These are phyloP conservation scores for Carpediemonas membranifera DNA, from an alignment of 78 protist species.

Conservation along the genomic window DNA sequence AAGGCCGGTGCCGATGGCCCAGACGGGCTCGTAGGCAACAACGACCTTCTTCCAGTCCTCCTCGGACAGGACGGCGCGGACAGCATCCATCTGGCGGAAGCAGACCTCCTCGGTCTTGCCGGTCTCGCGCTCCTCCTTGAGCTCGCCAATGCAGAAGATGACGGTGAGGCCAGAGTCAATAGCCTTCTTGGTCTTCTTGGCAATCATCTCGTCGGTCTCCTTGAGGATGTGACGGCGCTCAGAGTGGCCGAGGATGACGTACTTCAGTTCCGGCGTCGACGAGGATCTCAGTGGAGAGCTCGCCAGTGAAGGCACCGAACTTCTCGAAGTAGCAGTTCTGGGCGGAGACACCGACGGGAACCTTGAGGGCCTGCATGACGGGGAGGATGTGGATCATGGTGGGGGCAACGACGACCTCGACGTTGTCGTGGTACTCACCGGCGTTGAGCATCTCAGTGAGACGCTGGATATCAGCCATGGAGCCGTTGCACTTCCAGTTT, in stretches of 20 bases:
- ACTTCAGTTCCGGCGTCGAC: neutral
- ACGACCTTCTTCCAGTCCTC: constrained; percentile 19
- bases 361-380: neutral
- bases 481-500: neutral
- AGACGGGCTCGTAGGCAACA: constrained; percentile 53
- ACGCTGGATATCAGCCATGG: neutral
- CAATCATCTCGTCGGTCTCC: neutral
- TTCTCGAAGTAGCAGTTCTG: neutral
- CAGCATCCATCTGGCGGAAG: too few relatives aligned
- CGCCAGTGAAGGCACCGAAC: neutral
- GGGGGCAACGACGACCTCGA: neutral
- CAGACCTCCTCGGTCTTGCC: neutral
- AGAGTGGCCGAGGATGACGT: neutral
- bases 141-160: neutral
- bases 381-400: neutral
- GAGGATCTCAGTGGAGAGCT: neutral
- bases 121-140: neutral
- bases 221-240: neutral
- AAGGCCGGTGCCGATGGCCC: constrained; percentile 98
- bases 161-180: neutral
- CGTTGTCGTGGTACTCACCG: neutral
- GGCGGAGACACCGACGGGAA: neutral
- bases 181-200: neutral
- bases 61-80: too few relatives aligned
- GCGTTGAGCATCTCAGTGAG: neutral